Conservation (phyloP, 768 basidiomycete species). For the Sarcomyxa edulis region DNA sequence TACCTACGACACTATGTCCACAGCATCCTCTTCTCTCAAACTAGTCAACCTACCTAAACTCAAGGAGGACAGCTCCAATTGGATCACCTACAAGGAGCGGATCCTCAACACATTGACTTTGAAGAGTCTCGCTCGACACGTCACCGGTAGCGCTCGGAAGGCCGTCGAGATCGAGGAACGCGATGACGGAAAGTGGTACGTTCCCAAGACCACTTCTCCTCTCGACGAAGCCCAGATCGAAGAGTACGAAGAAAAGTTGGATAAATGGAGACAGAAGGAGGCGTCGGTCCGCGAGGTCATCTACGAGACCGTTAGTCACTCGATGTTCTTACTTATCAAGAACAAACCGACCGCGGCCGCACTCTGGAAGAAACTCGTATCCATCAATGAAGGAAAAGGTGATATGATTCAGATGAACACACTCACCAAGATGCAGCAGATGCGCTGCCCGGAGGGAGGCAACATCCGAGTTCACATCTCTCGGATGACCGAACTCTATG, state of each 20-base stretch:
- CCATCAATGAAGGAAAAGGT: conserved; percentile 17
- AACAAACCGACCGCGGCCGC: conserved; percentile 10
- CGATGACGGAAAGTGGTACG: conserved; percentile 9
- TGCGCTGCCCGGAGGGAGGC: conserved; percentile 12
- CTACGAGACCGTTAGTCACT: conserved; percentile 16
- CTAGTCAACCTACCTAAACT: conserved; percentile 19
- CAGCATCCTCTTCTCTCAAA: conserved; percentile 11
- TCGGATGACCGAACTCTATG: conserved; percentile 7
- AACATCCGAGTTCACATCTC: conserved; percentile 7
- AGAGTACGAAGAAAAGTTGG: conserved; percentile 13
- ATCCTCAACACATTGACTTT: conserved; percentile 16
- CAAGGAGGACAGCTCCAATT: conserved; percentile 22
- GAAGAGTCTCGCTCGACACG: conserved; percentile 19
- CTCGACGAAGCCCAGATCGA: conserved; percentile 15
- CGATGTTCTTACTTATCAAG: conserved; percentile 19
- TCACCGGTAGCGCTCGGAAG: conserved; percentile 20
- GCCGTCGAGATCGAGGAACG: no score
- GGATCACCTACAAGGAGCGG: conserved; percentile 20
- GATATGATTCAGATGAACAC: conserved; percentile 12
- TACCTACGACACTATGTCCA: no score
- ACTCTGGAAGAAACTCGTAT: conserved; percentile 17
- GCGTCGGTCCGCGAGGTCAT: conserved; percentile 18
- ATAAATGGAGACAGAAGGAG: conserved; percentile 16
- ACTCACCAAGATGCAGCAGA: conserved; percentile 14
- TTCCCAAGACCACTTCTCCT: conserved; percentile 6